Percentiles rank a stretch among this genome's conserved stretches.
Evolutionary conservation across 306 rosid genomes (phyloP).

Genomic region (Nissolia schottii): DNA sequence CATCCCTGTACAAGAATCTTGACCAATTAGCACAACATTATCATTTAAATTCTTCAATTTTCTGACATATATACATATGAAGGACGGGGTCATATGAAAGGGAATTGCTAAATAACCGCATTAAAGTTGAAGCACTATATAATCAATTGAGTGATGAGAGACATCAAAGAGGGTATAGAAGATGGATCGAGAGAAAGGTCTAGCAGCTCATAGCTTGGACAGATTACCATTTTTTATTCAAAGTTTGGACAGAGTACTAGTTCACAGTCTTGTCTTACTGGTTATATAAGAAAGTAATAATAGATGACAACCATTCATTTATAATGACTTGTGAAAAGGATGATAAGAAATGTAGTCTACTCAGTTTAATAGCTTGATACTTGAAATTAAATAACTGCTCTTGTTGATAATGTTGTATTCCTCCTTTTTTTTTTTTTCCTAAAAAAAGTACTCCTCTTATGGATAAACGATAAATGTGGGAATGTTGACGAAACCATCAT

Average conservation of each 20-base stretch:
- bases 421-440: not conserved
- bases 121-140: not conserved
- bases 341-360: not conserved
- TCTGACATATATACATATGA: too few species aligned
- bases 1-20: not conserved
- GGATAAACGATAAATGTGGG: not conserved
- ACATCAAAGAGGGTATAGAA: not conserved
- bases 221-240: not conserved
- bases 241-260: too few species aligned
- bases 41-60: not conserved
- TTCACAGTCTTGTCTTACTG: not conserved
- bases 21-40: not conserved
- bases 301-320: not conserved
- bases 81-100: not conserved
- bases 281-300: not conserved
- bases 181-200: not conserved
- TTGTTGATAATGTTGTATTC: not conserved
- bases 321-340: not conserved
- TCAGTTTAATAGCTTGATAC: not conserved
- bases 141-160: not conserved
- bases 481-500: not conserved
- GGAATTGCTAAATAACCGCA: not conserved
- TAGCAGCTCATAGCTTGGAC: not conserved
- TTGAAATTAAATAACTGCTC: not conserved
- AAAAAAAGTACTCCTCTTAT: not conserved